Evolutionary conservation across 345 rosid genomes (phyloP).

Genomic region (Orychophragmus violaceus): DNA sequence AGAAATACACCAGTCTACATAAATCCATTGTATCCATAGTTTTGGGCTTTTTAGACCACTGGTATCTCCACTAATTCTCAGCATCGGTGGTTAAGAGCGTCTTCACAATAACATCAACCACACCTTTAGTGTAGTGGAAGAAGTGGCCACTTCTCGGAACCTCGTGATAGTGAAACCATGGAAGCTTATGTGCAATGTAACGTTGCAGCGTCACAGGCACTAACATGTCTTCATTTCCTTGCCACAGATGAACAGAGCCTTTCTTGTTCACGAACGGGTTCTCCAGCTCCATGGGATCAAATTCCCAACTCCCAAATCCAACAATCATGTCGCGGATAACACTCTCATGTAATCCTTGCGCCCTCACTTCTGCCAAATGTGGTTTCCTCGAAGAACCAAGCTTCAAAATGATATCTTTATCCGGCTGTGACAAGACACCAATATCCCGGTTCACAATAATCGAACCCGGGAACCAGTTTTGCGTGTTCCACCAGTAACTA

Average conservation of each 20-base stretch:
- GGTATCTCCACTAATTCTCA: background rate
- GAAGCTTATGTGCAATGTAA: slow-evolving; percentile 49
- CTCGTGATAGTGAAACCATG: slow-evolving; percentile 69
- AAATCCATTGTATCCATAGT: background rate
- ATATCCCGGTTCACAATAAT: slow-evolving; percentile 16
- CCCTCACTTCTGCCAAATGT: slow-evolving; percentile 38
- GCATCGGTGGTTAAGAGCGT: slow-evolving; percentile 30
- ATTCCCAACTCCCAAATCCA: slow-evolving; percentile 63
- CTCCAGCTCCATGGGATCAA: slow-evolving; percentile 49
- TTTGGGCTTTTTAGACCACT: background rate
- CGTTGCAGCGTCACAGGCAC: slow-evolving; percentile 44
- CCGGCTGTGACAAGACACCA: slow-evolving; percentile 29
- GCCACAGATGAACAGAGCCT: slow-evolving; percentile 67
- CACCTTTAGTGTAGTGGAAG: slow-evolving; percentile 19
- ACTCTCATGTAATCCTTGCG: slow-evolving; percentile 60
- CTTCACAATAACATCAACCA: slow-evolving; percentile 45
- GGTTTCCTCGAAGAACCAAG: slow-evolving; percentile 6
- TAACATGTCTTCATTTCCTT: slow-evolving; percentile 61
- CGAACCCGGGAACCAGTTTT: slow-evolving; percentile 42
- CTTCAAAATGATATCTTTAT: slow-evolving; percentile 28
- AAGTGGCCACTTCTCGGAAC: slow-evolving; percentile 54
- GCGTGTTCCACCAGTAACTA: slow-evolving; percentile 61
- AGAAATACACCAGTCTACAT: background rate
- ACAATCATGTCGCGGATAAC: slow-evolving; percentile 47
- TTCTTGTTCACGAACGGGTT: slow-evolving; percentile 45